Evolutionary conservation across 352 stramenopile species (phyloP).

Genomic region (Globisporangium perplexum): DNA sequence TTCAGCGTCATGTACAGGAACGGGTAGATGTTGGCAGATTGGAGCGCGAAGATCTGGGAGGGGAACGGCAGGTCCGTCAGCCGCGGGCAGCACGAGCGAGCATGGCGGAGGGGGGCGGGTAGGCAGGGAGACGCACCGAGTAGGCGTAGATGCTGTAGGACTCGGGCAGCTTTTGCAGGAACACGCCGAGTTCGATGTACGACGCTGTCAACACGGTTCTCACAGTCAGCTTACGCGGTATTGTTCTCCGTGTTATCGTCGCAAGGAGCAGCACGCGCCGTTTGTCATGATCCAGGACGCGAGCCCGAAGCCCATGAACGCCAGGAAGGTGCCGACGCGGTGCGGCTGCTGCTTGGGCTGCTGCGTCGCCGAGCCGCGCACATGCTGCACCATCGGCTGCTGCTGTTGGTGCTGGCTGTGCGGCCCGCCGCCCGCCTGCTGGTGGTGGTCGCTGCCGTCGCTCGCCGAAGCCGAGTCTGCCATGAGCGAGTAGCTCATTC

Average conservation of each 20-base stretch:
- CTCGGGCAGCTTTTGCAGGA: conserved; percentile 51
- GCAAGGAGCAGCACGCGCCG: too few relatives aligned
- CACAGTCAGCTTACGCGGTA: too few relatives aligned
- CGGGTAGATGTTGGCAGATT: conserved; percentile 67
- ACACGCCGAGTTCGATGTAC: conserved; percentile 55
- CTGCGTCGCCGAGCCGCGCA: background rate
- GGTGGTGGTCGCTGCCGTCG: background rate
- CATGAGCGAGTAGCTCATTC: background rate
- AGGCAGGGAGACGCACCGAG: conserved; percentile 40
- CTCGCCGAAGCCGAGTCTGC: background rate
- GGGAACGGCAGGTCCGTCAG: too few relatives aligned
- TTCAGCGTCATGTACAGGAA: conserved; percentile 68
- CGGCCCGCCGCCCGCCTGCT: background rate
- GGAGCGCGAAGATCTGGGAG: conserved; percentile 51
- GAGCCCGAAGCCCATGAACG: conserved; percentile 52
- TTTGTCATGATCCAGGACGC: conserved; percentile 71
- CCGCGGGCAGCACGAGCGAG: too few relatives aligned
- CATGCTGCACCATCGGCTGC: background rate
- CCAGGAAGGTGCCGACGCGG: conserved; percentile 27
- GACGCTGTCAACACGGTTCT: conserved; percentile 19
- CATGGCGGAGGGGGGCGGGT: background rate
- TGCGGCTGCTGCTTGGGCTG: conserved; percentile 7
- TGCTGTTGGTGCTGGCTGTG: background rate
- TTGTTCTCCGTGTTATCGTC: too few relatives aligned
- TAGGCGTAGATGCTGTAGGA: conserved; percentile 66